Evolutionary conservation across 108 stramenopile genomes (phyloP).

Genomic region (Epipyxis sp.): DNA sequence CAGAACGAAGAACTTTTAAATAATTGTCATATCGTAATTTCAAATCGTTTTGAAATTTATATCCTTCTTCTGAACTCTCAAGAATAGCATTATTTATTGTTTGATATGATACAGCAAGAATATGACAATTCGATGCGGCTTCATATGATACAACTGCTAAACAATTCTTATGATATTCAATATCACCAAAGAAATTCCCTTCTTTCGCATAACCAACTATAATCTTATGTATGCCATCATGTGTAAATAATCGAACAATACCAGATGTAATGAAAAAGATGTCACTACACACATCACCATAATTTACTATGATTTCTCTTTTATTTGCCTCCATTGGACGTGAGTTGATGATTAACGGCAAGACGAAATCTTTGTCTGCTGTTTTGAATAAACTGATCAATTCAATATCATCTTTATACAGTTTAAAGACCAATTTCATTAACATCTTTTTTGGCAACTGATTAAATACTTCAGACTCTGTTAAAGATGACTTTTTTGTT

Average conservation of each 20-base stretch:
- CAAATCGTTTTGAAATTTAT: too few species aligned
- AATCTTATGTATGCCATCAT: slow-evolving; percentile 6
- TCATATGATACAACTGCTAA: neutral
- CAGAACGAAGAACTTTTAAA: too few species aligned
- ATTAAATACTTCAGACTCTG: neutral
- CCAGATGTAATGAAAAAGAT: slow-evolving; percentile 13
- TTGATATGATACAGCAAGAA: neutral
- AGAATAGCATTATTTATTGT: too few species aligned
- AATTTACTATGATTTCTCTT: neutral
- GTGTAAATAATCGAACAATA: neutral
- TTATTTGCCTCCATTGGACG: neutral
- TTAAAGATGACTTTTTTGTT: neutral
- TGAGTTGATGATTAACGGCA: neutral
- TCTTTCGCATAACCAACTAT: neutral
- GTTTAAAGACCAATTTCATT: neutral
- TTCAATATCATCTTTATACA: slow-evolving; percentile 8
- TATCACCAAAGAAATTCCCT: slow-evolving; percentile 22
- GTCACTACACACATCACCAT: slow-evolving; percentile 6
- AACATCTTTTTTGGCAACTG: neutral
- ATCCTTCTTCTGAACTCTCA: too few species aligned
- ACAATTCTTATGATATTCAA: neutral
- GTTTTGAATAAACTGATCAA: neutral
- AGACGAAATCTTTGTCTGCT: neutral
- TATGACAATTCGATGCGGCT: neutral
- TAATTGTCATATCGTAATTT: too few species aligned